Evolutionary conservation across 2,329 filamentous ascomycete species (phyloP).

Genomic region (Fonsecaea erecta): DNA sequence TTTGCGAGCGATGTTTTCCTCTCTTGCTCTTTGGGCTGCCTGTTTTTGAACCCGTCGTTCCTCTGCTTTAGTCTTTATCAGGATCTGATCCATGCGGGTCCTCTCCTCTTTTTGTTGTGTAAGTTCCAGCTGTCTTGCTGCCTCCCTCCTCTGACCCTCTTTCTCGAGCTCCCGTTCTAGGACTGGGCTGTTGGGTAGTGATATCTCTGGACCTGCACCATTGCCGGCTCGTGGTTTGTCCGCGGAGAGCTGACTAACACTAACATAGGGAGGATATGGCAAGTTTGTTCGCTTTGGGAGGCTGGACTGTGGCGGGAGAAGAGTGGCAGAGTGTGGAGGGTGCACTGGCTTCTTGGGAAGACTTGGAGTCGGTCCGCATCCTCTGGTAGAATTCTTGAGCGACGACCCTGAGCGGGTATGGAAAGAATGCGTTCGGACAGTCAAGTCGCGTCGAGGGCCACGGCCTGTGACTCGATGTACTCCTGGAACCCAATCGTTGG

Average conservation of each 20-base stretch:
- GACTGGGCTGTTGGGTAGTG: conserved; percentile 10
- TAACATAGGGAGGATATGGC: conserved; percentile 1
- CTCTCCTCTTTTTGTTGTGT: neutral
- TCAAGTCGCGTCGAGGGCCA: neutral
- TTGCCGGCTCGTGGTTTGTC: neutral
- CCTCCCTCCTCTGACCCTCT: neutral
- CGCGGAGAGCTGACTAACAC: neutral
- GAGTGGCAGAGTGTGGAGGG: neutral
- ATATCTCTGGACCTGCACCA: neutral
- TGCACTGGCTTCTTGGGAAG: conserved; percentile 15
- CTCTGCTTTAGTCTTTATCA: neutral
- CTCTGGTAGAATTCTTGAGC: neutral
- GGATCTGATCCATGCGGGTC: neutral
- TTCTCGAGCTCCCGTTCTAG: neutral
- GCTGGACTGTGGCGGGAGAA: neutral
- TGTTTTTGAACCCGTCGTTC: neutral
- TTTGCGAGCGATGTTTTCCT: neutral
- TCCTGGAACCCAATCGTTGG: no score
- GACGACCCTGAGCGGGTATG: conserved; percentile 11
- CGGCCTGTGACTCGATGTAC: neutral
- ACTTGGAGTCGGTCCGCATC: conserved; percentile 6
- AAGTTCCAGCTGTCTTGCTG: neutral
- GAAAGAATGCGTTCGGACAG: conserved; percentile 6
- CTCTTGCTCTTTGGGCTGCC: conserved; percentile 2
- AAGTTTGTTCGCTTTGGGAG: neutral